phyloP scores from a whole-genome alignment of 2,329 filamentous ascomycete genomes.

The Alternaria gansuensis region DNA sequence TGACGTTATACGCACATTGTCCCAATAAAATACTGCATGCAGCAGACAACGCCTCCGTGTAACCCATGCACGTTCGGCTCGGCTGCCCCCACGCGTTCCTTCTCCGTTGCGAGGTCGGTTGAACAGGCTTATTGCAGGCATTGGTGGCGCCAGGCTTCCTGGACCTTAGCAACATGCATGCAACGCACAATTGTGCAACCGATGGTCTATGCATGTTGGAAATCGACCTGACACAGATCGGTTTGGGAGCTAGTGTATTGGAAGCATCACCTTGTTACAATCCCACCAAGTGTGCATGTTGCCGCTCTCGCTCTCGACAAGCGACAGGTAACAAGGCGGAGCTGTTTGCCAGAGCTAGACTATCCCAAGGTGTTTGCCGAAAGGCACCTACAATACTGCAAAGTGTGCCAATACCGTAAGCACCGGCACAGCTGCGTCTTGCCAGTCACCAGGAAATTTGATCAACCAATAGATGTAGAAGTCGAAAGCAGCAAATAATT shows the following conservation, averaged over 20 bases:
- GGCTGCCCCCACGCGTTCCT: conserved; percentile 22
- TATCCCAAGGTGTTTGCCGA: conserved; percentile 2
- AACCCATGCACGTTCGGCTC: conserved; percentile 10
- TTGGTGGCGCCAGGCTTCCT: background rate
- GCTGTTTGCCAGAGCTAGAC: background rate
- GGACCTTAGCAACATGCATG: background rate
- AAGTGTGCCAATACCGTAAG: conserved; percentile 11
- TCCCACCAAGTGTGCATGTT: background rate
- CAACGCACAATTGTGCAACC: background rate
- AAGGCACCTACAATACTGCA: conserved; percentile 6
- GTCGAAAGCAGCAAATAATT: conserved; percentile 2
- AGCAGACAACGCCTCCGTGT: conserved; percentile 9
- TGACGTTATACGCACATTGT: conserved; percentile 13
- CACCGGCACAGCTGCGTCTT: conserved; percentile 8
- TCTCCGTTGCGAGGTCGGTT: background rate
- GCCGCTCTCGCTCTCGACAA: background rate
- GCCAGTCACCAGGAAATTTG: conserved; percentile 5
- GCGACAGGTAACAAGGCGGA: background rate
- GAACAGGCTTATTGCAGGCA: background rate
- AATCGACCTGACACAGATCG: background rate
- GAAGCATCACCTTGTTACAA: background rate
- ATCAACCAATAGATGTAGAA: conserved; percentile 17
- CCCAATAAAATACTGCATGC: conserved; percentile 15
- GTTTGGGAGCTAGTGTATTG: background rate
- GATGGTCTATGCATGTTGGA: background rate